Evolutionary conservation across 345 rosid genomes (phyloP).

Genomic region (Brassica incana): DNA sequence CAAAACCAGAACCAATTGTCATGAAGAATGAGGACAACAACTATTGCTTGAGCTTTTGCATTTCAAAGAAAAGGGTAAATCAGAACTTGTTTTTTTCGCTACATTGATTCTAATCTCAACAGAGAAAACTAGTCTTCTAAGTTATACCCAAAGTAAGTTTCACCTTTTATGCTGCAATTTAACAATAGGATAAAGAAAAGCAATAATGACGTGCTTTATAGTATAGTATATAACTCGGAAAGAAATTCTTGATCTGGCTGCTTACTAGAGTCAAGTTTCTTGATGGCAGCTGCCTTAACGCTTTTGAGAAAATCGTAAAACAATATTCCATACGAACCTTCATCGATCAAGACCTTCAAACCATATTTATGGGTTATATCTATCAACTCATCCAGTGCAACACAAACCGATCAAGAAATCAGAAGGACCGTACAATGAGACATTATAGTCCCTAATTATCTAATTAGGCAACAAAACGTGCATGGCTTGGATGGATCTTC

Average conservation of each 20-base stretch:
- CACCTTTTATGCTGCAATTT: not conserved
- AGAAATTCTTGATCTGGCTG: slow-evolving; percentile 81
- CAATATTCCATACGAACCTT: slow-evolving; percentile 88
- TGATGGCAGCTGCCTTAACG: slow-evolving; percentile 65
- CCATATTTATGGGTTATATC: slow-evolving; percentile 65
- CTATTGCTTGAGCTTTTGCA: not conserved
- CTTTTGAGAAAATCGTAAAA: slow-evolving; percentile 63
- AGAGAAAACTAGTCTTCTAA: not conserved
- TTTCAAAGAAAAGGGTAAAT: not conserved
- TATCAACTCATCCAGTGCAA: slow-evolving; percentile 53
- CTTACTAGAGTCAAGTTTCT: slow-evolving; percentile 83
- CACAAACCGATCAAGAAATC: not conserved
- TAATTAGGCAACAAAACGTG: too few relatives aligned
- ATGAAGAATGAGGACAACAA: not conserved
- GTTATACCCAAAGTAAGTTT: not conserved
- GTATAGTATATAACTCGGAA: slow-evolving; percentile 55
- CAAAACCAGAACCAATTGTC: not conserved
- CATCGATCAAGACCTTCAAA: slow-evolving; percentile 65
- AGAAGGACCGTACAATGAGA: slow-evolving; percentile 2
- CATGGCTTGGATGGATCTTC: too few relatives aligned
- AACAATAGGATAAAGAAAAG: not conserved
- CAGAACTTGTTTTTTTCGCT: not conserved
- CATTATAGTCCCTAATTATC: not conserved
- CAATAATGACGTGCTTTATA: not conserved
- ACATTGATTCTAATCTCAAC: slow-evolving; percentile 2